Percentiles rank a stretch among this genome's conserved stretches.
phyloP scores from a whole-genome alignment of 805 yeast species.

The Ogataea nakhonphanomensis region DNA sequence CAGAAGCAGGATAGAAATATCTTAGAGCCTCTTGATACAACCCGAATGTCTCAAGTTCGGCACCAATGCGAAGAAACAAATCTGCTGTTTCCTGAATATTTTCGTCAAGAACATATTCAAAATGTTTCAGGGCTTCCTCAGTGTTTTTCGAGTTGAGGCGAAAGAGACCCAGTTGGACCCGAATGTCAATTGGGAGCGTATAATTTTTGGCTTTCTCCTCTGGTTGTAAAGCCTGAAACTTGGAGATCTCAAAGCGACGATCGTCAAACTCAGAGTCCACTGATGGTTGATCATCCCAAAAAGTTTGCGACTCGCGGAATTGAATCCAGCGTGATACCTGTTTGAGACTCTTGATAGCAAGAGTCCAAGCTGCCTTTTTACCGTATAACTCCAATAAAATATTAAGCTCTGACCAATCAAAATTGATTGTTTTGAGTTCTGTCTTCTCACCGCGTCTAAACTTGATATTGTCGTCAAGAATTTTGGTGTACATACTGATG shows the following conservation, averaged over 20 bases:
- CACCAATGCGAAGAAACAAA: constrained; percentile 72
- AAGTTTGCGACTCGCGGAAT: constrained; percentile 55
- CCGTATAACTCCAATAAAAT: constrained; percentile 76
- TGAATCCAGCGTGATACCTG: constrained; percentile 82
- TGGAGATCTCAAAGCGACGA: constrained; percentile 50
- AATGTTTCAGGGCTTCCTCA: constrained; percentile 73
- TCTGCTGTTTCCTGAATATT: constrained; percentile 61
- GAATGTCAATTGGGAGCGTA: constrained; percentile 78
- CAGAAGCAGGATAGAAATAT: constrained; percentile 55
- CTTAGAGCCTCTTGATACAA: constrained; percentile 72
- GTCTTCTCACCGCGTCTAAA: constrained; percentile 30
- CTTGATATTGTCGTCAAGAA: constrained; percentile 56
- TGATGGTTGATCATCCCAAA: constrained; percentile 56
- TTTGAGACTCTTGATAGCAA: constrained; percentile 65
- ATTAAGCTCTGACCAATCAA: constrained; percentile 88
- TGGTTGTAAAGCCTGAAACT: constrained; percentile 39
- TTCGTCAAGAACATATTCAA: constrained; percentile 53
- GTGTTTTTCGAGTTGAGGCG: constrained; percentile 62
- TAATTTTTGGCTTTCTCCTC: constrained; percentile 41
- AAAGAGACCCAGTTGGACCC: constrained; percentile 74
- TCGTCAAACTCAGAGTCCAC: constrained; percentile 85
- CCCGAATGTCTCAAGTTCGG: constrained; percentile 64
- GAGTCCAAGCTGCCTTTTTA: constrained; percentile 59
- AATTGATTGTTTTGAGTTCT: constrained; percentile 42
- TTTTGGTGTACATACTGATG: constrained; percentile 60